Conservation (phyloP, 2,329 filamentous ascomycete species). For the Periconia digitata region DNA sequence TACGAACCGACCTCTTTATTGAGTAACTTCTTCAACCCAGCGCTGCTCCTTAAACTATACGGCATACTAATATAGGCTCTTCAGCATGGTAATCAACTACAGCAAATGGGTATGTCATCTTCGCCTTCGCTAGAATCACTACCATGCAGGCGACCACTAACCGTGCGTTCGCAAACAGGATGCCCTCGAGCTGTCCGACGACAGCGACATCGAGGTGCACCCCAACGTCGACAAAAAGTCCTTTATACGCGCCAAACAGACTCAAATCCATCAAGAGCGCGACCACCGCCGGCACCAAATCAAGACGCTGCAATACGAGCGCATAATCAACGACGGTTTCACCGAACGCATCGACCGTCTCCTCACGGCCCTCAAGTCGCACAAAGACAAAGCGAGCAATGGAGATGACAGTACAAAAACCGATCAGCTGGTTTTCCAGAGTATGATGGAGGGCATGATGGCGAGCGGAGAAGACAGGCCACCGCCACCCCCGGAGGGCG, state of each 20-base stretch:
- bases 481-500: constrained; percentile 76
- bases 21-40: neutral
- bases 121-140: neutral
- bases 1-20: neutral
- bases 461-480: constrained; percentile 64
- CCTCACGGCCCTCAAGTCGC: constrained; percentile 71
- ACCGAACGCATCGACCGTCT: constrained; percentile 80
- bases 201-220: constrained; percentile 97
- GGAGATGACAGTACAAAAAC: constrained; percentile 47
- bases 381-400: constrained; percentile 55
- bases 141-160: constrained; percentile 11
- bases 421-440: constrained; percentile 80
- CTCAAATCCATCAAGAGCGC: constrained; percentile 92
- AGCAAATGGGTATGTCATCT: constrained; percentile 65
- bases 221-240: constrained; percentile 98
- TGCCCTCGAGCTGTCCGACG: constrained; percentile 92
- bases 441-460: constrained; percentile 77
- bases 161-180: constrained; percentile 56
- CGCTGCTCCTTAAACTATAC: constrained; percentile 10
- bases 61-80: constrained; percentile 3
- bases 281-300: constrained; percentile 85
- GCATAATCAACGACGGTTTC: constrained; percentile 88
- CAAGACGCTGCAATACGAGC: constrained; percentile 87
- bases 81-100: constrained; percentile 63
- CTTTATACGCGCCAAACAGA: constrained; percentile 97